These are phyloP conservation scores for Aspergillus egyptiacus DNA, from an alignment of 495 filamentous ascomycete genomes.

Conservation along the genomic window DNA sequence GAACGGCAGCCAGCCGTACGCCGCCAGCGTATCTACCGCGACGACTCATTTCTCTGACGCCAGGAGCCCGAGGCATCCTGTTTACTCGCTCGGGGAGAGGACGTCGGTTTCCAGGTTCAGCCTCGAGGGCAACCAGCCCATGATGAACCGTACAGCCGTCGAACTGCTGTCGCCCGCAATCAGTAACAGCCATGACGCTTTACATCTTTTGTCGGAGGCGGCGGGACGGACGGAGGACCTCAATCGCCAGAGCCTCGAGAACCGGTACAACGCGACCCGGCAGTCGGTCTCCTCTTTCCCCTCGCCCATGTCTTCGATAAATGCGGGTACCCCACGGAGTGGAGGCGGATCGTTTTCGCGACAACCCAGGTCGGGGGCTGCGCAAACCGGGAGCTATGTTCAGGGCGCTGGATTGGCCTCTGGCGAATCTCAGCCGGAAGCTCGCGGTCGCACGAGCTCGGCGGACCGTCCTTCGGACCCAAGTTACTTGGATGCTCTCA, in stretches of 20 bases:
- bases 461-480: constrained; percentile 27
- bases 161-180: constrained; percentile 53
- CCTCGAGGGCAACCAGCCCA: constrained; percentile 37
- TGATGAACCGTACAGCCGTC: constrained; percentile 50
- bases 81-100: constrained; percentile 29
- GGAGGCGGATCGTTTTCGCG: constrained; percentile 33
- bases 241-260: constrained; percentile 38
- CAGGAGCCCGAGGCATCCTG: constrained; percentile 23
- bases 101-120: constrained; percentile 22
- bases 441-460: constrained; percentile 24
- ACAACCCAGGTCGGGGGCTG: constrained; percentile 27
- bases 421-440: constrained; percentile 29
- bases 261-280: constrained; percentile 32
- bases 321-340: constrained; percentile 36
- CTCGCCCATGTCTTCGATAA: constrained; percentile 37
- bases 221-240: constrained; percentile 48
- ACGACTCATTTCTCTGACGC: constrained; percentile 28
- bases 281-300: constrained; percentile 41
- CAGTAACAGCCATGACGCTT: constrained; percentile 53
- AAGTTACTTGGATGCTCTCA: constrained; percentile 57
- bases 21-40: constrained; percentile 22
- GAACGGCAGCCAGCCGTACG: constrained; percentile 20
- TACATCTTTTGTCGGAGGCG: constrained; percentile 55
- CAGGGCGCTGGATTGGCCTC: constrained; percentile 23
- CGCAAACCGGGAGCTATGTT: constrained; percentile 28